These are phyloP conservation scores for Curvularia hawaiiensis DNA, from an alignment of 2,329 filamentous ascomycete genomes.

Conservation along the genomic window DNA sequence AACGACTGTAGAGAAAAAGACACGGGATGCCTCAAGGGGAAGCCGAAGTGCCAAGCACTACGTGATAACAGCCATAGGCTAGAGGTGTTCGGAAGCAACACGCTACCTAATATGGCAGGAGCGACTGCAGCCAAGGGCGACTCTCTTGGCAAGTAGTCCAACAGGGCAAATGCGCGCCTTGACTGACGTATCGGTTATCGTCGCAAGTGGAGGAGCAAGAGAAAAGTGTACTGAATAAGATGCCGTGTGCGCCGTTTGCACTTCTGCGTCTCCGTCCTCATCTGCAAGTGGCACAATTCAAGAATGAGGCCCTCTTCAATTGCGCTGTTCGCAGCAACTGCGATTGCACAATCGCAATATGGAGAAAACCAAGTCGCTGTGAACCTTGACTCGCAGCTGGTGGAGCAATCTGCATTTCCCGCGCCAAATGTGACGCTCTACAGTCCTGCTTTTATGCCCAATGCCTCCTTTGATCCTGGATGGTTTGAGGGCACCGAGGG, in stretches of 20 bases:
- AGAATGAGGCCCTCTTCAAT: neutral
- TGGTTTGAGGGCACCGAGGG: constrained; percentile 41
- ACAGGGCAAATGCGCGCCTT: constrained; percentile 20
- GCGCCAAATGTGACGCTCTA: constrained; percentile 37
- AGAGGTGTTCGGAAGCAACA: neutral
- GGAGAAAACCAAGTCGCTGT: constrained; percentile 39
- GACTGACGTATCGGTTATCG: constrained; percentile 28
- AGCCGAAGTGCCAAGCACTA: neutral
- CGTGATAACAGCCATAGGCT: constrained; percentile 6
- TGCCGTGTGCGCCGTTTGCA: neutral
- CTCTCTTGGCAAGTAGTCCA: constrained; percentile 27
- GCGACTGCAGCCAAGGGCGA: constrained; percentile 15
- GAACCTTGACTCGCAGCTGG: constrained; percentile 35
- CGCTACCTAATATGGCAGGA: constrained; percentile 23
- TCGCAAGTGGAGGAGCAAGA: constrained; percentile 7
- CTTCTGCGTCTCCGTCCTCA: neutral
- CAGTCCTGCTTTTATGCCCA: constrained; percentile 40
- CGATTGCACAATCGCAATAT: constrained; percentile 34
- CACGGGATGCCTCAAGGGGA: neutral
- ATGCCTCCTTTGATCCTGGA: constrained; percentile 33
- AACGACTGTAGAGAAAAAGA: neutral
- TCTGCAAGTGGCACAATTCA: neutral
- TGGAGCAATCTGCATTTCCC: constrained; percentile 44
- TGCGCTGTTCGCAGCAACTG: constrained; percentile 19
- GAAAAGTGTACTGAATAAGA: constrained; percentile 1